A percentile compares a stretch with the other conserved stretches of the same genome.
phyloP scores from a whole-genome alignment of 2,329 filamentous ascomycete species.

The Chrysoporthe puriensis region DNA sequence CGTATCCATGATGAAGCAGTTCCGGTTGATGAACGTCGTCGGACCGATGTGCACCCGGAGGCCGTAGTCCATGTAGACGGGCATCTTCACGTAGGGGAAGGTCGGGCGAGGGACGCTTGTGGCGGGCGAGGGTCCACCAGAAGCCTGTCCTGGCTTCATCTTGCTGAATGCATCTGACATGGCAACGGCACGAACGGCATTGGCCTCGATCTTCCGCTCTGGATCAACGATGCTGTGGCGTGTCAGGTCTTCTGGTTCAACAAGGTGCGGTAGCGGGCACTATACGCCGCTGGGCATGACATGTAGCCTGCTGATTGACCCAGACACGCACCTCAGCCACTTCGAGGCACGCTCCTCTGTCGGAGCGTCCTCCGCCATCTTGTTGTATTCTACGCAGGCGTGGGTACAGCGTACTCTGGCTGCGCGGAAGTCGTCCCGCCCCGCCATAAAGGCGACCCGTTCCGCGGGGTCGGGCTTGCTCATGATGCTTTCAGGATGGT shows the following conservation, averaged over 20 bases:
- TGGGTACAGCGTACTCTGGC: conserved; percentile 34
- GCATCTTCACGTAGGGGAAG: conserved; percentile 39
- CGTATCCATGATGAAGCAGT: conserved; percentile 41
- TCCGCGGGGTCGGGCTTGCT: conserved; percentile 11
- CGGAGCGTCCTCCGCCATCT: conserved; percentile 36
- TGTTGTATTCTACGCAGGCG: conserved; percentile 38
- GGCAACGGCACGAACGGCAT: conserved; percentile 34
- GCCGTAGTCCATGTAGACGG: conserved; percentile 40
- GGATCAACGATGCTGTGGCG: conserved; percentile 35
- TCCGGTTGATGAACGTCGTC: conserved; percentile 40
- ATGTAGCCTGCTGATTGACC: not conserved
- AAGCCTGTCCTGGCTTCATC: not conserved
- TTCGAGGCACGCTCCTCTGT: conserved; percentile 33
- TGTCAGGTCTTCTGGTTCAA: not conserved
- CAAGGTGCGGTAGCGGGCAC: not conserved
- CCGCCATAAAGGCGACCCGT: conserved; percentile 35
- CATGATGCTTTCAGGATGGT: not conserved
- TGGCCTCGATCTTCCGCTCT: conserved; percentile 24
- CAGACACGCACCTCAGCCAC: conserved; percentile 35
- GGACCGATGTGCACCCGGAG: conserved; percentile 37
- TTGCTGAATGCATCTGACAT: conserved; percentile 27
- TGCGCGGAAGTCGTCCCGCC: conserved; percentile 37
- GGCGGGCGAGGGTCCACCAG: not conserved
- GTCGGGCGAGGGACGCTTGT: conserved; percentile 30
- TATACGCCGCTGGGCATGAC: not conserved